Evolutionary conservation across 805 yeast genomes (phyloP).

Genomic region (Ogataea degrootiae): DNA sequence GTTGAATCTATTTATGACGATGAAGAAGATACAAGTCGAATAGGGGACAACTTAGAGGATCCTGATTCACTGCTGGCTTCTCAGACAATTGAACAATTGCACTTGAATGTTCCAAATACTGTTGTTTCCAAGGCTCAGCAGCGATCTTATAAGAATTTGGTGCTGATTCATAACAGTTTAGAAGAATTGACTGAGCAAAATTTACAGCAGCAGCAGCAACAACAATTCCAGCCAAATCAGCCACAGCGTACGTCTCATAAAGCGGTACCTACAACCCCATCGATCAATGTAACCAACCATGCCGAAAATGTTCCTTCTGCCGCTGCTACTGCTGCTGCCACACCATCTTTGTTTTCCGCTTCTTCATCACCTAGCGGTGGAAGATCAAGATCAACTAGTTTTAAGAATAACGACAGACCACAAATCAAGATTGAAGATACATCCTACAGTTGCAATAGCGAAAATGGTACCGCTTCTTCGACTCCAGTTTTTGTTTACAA

Average conservation of each 20-base stretch:
- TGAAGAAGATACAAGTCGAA: constrained; percentile 8
- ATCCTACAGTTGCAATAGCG: constrained; percentile 1
- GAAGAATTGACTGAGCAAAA: constrained; percentile 20
- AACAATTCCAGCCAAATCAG: neutral
- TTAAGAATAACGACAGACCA: constrained; percentile 9
- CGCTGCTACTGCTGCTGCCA: constrained; percentile 50
- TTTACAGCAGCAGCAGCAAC: constrained; percentile 14
- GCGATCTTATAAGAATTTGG: constrained; percentile 9
- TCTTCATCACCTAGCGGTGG: constrained; percentile 33
- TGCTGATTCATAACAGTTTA: constrained; percentile 5
- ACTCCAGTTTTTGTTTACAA: constrained; percentile 9
- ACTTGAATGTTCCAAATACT: constrained; percentile 7
- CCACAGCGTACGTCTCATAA: neutral
- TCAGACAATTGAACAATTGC: constrained; percentile 11
- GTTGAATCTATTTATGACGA: constrained; percentile 21
- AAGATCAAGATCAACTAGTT: constrained; percentile 30
- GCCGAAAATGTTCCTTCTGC: constrained; percentile 39
- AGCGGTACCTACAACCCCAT: constrained; percentile 7
- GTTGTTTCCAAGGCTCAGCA: constrained; percentile 1
- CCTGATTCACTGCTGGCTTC: constrained; percentile 12
- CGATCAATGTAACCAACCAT: constrained; percentile 26
- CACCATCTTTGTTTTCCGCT: constrained; percentile 56
- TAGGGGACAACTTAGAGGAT: constrained; percentile 6
- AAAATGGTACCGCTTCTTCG: neutral
- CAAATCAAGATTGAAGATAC: constrained; percentile 24